phyloP scores from a whole-genome alignment of 768 basidiomycete species.

The Lentinula aciculospora region DNA sequence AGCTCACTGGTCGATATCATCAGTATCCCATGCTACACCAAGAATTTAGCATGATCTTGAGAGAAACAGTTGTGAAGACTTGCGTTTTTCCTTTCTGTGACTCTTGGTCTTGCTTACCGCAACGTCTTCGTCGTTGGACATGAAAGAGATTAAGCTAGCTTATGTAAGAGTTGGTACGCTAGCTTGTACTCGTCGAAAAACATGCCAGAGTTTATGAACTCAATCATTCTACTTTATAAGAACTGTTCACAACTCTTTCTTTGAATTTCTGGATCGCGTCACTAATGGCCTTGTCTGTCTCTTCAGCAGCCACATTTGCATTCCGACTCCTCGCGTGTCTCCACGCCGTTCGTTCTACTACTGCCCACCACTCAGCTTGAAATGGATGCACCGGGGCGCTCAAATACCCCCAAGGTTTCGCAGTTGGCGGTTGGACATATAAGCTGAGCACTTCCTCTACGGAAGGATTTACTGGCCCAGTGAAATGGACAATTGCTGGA shows the following conservation, averaged over 20 bases:
- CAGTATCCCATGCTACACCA: slow-evolving; percentile 93
- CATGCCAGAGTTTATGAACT: too few relatives aligned
- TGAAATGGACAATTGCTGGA: slow-evolving; percentile 51
- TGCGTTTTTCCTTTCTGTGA: slow-evolving; percentile 94
- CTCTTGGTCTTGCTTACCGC: slow-evolving; percentile 79
- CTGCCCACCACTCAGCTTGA: slow-evolving; percentile 39
- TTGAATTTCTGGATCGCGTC: background rate
- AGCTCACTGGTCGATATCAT: slow-evolving; percentile 96
- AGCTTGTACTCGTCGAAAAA: too few relatives aligned
- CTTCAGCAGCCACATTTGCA: background rate
- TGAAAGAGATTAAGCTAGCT: slow-evolving; percentile 15
- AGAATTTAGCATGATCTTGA: background rate
- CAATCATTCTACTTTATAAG: background rate
- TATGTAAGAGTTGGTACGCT: too few relatives aligned
- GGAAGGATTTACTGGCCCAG: slow-evolving; percentile 45
- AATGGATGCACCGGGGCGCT: slow-evolving; percentile 49
- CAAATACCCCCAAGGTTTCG: slow-evolving; percentile 56
- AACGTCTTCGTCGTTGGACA: slow-evolving; percentile 39
- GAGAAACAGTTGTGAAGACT: slow-evolving; percentile 21
- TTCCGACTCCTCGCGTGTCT: background rate
- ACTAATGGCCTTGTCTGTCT: background rate
- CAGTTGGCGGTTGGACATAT: slow-evolving; percentile 44
- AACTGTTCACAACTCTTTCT: background rate
- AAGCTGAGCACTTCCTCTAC: slow-evolving; percentile 42
- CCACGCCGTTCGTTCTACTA: slow-evolving; percentile 39